phyloP scores from a whole-genome alignment of 1,284 basidiomycete species.

The Clitocybe nebularis region DNA sequence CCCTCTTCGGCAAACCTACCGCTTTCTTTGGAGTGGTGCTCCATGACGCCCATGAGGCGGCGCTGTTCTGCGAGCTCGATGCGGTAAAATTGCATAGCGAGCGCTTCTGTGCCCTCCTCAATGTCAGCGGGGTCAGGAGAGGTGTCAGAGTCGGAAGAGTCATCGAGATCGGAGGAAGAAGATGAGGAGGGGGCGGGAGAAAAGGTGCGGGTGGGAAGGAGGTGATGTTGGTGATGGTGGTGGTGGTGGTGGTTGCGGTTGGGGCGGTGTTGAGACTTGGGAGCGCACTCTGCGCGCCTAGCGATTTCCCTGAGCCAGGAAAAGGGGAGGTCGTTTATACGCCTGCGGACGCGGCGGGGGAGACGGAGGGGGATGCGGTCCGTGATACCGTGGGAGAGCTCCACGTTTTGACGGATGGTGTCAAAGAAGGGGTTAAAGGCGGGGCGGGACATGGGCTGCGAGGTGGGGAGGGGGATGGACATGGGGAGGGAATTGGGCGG shows the following conservation, averaged over 20 bases:
- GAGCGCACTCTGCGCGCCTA: conserved; percentile 34
- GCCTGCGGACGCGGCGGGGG: conserved; percentile 54
- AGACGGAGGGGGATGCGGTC: conserved; percentile 80
- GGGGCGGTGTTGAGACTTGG: conserved; percentile 17
- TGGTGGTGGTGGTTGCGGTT: conserved; percentile 11
- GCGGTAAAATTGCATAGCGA: conserved; percentile 89
- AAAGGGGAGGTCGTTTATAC: conserved; percentile 77
- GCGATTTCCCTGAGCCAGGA: conserved; percentile 80
- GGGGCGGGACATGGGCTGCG: conserved; percentile 18
- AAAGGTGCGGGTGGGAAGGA: conserved; percentile 16
- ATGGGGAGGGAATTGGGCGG: conserved; percentile 3
- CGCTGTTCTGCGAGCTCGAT: conserved; percentile 90
- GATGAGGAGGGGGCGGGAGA: conserved; percentile 25
- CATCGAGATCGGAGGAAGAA: conserved; percentile 31
- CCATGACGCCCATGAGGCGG: conserved; percentile 88
- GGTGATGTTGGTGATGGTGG: conserved; percentile 10
- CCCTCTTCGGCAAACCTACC: conserved; percentile 17
- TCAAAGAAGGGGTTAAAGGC: conserved; percentile 90
- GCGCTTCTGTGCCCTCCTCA: conserved; percentile 70
- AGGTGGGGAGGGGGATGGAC: conserved; percentile 6
- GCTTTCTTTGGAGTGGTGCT: conserved; percentile 74
- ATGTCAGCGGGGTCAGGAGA: conserved; percentile 36
- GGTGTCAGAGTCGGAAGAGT: conserved; percentile 24
- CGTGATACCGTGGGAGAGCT: conserved; percentile 82
- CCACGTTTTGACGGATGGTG: conserved; percentile 92